Evolutionary conservation across 345 rosid genomes (phyloP), one percentile per base, ranked within the genome.

Genomic region (Gynandropsis gynandra): DNA sequence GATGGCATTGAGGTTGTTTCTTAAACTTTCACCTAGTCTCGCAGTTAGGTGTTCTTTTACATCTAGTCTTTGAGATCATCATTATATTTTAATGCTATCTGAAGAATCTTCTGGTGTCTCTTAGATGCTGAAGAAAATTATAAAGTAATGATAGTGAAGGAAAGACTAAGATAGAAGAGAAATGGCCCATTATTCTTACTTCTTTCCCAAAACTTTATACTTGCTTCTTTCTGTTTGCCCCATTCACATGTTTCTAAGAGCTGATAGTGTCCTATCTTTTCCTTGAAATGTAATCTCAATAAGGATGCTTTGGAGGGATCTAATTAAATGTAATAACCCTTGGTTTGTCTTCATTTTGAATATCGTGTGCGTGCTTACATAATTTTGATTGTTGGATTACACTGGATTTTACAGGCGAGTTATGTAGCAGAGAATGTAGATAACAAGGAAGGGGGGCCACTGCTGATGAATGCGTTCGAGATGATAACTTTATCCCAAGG

Each of bases 401-500:
- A n/a, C n/a, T n/a, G n/a, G n/a, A 18, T 10, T 37, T 64, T 65
- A 54, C 83, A 90, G 98, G 96, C 84, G 16, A 64, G 70, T 27
- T 82, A 67, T 59, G 89, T 80, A 17, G 68, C 77, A 21, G 87
- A 84, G 77, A 73, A 70, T 52, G 44, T 81, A 56, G 60, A 59
- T 54, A 61, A 42, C 4, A 63, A 62, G 32, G 83, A 70, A 27
- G 72, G 63, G 12, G 76, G 95, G 10, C 98, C 98, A 10, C 47
- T 82, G 42, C 67, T 77, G 44, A 87, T 90, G 97, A 92, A 92
- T 66, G 98, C 95, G 39, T 92, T 92, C 71, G 98, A 92, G 81
- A 82, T 92, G 89, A 90, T 90, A 42, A 82, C 92, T 10, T 74
- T 90, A 57, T 90, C 95, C n/a, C 98, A 90, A 68, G 98, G 95